phyloP scores from a whole-genome alignment of 345 rosid genomes.

The Populus euphratica region DNA sequence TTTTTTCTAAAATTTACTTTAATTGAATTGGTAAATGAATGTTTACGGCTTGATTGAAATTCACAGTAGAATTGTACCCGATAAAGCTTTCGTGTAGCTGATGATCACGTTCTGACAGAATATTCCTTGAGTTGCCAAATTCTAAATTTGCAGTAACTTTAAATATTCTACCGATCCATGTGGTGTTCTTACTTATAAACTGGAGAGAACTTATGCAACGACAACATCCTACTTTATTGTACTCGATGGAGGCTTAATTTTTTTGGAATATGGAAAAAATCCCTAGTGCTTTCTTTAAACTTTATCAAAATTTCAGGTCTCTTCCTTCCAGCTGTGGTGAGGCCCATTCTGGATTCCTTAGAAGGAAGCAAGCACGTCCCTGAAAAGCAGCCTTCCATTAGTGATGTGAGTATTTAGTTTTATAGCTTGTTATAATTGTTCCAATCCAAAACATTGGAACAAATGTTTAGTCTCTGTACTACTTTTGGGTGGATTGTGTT shows the following conservation, averaged over 20 bases:
- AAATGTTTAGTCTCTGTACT: not conserved
- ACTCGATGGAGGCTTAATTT: not conserved
- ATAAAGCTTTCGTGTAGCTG: not conserved
- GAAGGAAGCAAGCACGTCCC: slow-evolving; percentile 80
- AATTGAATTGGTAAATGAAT: too few relatives aligned
- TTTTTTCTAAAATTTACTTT: too few relatives aligned
- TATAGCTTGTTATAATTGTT: not conserved
- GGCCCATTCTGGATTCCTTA: slow-evolving; percentile 88
- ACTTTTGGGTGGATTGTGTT: not conserved
- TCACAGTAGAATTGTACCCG: not conserved
- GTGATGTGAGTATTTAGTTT: slow-evolving; percentile 51
- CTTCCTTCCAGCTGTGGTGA: slow-evolving; percentile 89
- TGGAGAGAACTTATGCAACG: not conserved
- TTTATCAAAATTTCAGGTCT: slow-evolving; percentile 54
- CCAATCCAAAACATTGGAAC: not conserved
- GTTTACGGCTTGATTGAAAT: not conserved
- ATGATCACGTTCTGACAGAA: not conserved
- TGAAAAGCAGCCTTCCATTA: slow-evolving; percentile 51
- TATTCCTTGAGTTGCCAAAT: not conserved
- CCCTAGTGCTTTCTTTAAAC: not conserved
- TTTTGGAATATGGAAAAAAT: not conserved
- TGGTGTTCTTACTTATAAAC: not conserved
- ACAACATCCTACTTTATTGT: not conserved
- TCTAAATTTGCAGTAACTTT: not conserved
- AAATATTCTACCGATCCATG: not conserved